These are phyloP conservation scores for Globisporangium nunn DNA, from an alignment of 352 stramenopile species.

Conservation along the genomic window DNA sequence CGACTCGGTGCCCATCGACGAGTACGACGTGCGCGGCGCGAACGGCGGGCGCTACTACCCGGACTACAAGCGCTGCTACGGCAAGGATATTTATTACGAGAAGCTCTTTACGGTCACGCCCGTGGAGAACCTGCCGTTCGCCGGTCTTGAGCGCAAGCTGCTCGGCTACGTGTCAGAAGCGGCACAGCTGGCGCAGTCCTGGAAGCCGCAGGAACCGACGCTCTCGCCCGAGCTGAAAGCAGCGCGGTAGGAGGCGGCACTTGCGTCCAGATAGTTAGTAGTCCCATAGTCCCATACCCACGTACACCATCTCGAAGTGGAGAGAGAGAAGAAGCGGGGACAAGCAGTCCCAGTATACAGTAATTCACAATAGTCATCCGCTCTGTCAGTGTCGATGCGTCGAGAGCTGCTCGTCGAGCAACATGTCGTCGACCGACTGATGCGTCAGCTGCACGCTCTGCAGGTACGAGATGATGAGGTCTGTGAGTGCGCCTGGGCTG, in stretches of 20 bases:
- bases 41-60: conserved; percentile 51
- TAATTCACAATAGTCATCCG: background rate
- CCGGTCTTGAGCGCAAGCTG: conserved; percentile 29
- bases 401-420: background rate
- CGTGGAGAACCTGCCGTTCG: conserved; percentile 35
- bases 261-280: background rate
- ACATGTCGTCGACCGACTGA: conserved; percentile 5
- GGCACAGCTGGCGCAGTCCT: conserved; percentile 14
- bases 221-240: background rate
- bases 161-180: conserved; percentile 36
- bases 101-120: conserved; percentile 39
- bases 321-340: background rate
- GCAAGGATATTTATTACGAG: conserved; percentile 67
- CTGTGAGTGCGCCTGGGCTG: background rate
- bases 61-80: conserved; percentile 49
- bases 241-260: background rate
- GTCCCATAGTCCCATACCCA: no score
- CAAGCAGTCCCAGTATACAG: background rate
- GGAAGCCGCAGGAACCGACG: background rate
- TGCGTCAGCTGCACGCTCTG: conserved; percentile 2
- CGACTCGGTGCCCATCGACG: conserved; percentile 18
- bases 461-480: conserved; percentile 11
- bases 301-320: no score
- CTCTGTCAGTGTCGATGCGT: background rate
- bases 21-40: conserved; percentile 52